phyloP scores from a whole-genome alignment of 2,329 filamentous ascomycete species.

The Bipolaris victoriae region DNA sequence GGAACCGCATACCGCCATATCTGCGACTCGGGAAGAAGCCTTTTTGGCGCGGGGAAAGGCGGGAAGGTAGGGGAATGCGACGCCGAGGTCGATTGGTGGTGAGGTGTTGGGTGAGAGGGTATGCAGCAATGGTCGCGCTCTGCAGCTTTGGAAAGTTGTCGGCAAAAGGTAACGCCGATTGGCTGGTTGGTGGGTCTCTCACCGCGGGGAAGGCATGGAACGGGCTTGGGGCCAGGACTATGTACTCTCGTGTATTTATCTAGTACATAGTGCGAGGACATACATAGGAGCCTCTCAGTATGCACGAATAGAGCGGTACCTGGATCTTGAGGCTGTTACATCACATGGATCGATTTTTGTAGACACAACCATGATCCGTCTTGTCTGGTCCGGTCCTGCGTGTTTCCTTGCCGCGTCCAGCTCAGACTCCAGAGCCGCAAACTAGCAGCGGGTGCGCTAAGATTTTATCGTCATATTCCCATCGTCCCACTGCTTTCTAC shows the following conservation, averaged over 20 bases:
- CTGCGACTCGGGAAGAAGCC: conserved; percentile 23
- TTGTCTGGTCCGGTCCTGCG: background rate
- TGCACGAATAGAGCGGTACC: too few relatives aligned
- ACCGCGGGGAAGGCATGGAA: conserved; percentile 12
- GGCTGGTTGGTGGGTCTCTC: background rate
- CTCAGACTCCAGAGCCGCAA: background rate
- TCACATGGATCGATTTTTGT: background rate
- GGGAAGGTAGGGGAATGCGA: conserved; percentile 5
- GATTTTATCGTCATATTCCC: conserved; percentile 2
- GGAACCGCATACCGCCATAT: conserved; percentile 47
- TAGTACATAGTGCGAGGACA: too few relatives aligned
- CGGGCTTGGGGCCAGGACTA: background rate
- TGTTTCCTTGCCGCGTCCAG: background rate
- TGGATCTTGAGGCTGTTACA: background rate
- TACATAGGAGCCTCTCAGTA: too few relatives aligned
- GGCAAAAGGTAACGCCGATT: conserved; percentile 23
- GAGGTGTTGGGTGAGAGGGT: background rate
- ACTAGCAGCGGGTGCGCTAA: conserved; percentile 18
- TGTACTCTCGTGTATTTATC: background rate
- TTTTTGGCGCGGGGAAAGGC: background rate
- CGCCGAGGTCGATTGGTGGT: background rate
- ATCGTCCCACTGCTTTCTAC: background rate
- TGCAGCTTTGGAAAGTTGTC: conserved; percentile 22
- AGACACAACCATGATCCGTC: too few relatives aligned
- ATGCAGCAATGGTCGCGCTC: conserved; percentile 10